phyloP scores from a whole-genome alignment of 2,329 filamentous ascomycete species.

The Hypoxylon sp. region DNA sequence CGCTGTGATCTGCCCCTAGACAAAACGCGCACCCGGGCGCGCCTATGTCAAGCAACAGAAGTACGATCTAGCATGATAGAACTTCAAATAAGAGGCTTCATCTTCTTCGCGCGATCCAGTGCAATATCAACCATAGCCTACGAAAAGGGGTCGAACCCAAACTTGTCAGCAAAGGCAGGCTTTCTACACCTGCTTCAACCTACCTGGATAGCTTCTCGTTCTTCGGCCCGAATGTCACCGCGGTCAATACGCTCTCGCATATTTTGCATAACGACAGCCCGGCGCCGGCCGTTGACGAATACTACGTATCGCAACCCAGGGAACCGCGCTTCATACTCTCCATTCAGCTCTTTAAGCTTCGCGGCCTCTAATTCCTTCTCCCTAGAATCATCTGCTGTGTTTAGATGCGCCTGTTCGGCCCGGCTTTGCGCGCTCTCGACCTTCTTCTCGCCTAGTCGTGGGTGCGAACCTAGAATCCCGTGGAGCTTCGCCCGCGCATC shows the following conservation, averaged over 20 bases:
- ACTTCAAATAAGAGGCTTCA: constrained; percentile 52
- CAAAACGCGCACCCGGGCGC: background rate
- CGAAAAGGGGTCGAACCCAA: constrained; percentile 69
- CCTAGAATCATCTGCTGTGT: constrained; percentile 62
- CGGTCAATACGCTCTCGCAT: constrained; percentile 81
- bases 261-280: constrained; percentile 82
- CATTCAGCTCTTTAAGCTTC: constrained; percentile 74
- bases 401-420: constrained; percentile 85
- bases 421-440: constrained; percentile 84
- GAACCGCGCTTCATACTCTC: constrained; percentile 83
- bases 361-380: constrained; percentile 69
- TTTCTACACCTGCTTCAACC: constrained; percentile 26
- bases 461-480: constrained; percentile 83
- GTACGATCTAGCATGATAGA: background rate
- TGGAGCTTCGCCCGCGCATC: constrained; percentile 71
- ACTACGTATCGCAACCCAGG: constrained; percentile 90
- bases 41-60: background rate
- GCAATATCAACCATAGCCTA: constrained; percentile 96
- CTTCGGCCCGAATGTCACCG: constrained; percentile 75
- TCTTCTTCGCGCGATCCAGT: constrained; percentile 79
- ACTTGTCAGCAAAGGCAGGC: constrained; percentile 70
- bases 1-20: background rate
- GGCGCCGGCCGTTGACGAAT: constrained; percentile 86
- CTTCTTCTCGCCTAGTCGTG: constrained; percentile 83
- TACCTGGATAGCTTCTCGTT: constrained; percentile 75